Evolutionary conservation across 805 yeast species (phyloP).

Genomic region (Ogataea paradorogensis): DNA sequence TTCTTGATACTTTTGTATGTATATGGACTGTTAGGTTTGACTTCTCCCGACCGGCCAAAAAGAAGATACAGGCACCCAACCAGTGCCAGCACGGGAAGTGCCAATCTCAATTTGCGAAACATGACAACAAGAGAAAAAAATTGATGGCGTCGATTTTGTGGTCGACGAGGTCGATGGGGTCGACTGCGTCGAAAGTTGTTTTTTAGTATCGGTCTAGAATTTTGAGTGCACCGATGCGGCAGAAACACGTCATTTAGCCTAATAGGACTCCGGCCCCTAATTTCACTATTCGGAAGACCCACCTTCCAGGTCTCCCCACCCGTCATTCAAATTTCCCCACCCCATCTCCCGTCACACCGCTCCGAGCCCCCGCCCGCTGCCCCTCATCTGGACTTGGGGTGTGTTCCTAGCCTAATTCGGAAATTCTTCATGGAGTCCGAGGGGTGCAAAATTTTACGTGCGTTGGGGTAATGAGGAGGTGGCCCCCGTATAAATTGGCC

Average conservation of each 20-base stretch:
- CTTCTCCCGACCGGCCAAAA: conserved; percentile 31
- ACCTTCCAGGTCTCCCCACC: not conserved
- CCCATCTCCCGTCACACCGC: conserved; percentile 2
- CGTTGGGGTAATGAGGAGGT: conserved; percentile 2
- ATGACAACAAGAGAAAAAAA: conserved; percentile 8
- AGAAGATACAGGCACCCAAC: conserved; percentile 41
- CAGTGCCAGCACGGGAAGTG: conserved; percentile 46
- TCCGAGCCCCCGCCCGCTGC: not conserved
- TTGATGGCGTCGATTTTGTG: not conserved
- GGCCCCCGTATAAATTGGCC: conserved; percentile 7
- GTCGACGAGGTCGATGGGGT: not conserved
- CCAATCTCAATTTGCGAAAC: conserved; percentile 42
- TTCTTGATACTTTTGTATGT: conserved; percentile 41
- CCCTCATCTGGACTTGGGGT: conserved; percentile 6
- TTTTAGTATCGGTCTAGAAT: too few species aligned
- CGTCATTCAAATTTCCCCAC: not conserved
- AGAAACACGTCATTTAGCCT: not conserved
- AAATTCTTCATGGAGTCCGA: conserved; percentile 7
- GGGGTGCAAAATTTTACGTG: conserved; percentile 5
- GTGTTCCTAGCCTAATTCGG: conserved; percentile 5
- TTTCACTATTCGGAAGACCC: not conserved
- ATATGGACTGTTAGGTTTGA: conserved; percentile 28
- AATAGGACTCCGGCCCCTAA: not conserved
- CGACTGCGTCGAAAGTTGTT: not conserved
- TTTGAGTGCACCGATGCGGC: too few species aligned